Percentiles rank a stretch among this genome's conserved stretches.
Evolutionary conservation across 495 filamentous ascomycete species (phyloP).

Genomic region (Sabuloglossum arenarium): DNA sequence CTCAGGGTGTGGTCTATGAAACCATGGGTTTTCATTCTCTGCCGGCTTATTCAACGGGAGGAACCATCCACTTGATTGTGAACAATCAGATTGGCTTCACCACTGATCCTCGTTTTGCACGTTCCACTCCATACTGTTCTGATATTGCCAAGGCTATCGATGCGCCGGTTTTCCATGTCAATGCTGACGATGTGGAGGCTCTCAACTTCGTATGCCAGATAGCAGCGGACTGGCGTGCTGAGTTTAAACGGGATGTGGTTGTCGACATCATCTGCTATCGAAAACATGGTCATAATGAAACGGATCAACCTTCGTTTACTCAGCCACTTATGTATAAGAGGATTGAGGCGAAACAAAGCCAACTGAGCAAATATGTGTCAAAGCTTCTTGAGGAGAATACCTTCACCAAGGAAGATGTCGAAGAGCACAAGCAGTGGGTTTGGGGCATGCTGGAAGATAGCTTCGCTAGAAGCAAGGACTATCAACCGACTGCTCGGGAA

Average conservation of each 20-base stretch:
- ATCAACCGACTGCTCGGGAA: conserved; percentile 88
- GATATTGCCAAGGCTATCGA: conserved; percentile 98
- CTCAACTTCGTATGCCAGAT: conserved; percentile 96
- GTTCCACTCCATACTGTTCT: conserved; percentile 95
- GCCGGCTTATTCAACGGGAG: conserved; percentile 88
- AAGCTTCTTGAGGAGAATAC: conserved; percentile 75
- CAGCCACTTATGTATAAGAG: conserved; percentile 98
- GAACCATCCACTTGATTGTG: conserved; percentile 90
- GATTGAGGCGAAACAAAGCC: conserved; percentile 55
- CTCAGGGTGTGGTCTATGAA: conserved; percentile 93
- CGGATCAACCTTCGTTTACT: conserved; percentile 98
- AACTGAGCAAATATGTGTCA: conserved; percentile 73
- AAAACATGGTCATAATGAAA: conserved; percentile 98
- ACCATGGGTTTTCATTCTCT: conserved; percentile 93
- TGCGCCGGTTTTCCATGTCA: conserved; percentile 96
- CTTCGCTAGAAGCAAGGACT: conserved; percentile 92
- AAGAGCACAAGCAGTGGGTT: conserved; percentile 98
- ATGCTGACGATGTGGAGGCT: conserved; percentile 93
- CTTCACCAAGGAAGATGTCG: conserved; percentile 93
- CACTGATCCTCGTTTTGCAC: conserved; percentile 92
- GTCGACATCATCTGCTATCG: conserved; percentile 98
- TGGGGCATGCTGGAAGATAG: conserved; percentile 97
- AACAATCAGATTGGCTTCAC: conserved; percentile 99
- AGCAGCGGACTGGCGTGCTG: conserved; percentile 88
- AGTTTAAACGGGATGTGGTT: conserved; percentile 94